These are phyloP conservation scores for Claviceps fusiformis DNA, from an alignment of 2,329 filamentous ascomycete species.

Conservation along the genomic window DNA sequence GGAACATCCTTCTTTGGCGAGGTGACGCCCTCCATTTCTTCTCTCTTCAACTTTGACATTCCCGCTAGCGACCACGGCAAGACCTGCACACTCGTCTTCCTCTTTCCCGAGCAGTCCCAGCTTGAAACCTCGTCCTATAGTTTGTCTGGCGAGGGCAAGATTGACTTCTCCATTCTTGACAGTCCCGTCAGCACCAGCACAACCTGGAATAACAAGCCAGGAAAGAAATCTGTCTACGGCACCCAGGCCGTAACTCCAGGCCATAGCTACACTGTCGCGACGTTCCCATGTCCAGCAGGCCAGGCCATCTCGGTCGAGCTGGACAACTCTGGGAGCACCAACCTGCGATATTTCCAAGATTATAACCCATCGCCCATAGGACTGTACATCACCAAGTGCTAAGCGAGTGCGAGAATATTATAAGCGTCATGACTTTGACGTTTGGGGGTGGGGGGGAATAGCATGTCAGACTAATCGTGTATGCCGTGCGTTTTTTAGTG, in stretches of 20 bases:
- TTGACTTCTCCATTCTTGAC: slow-evolving; percentile 38
- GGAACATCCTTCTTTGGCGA: slow-evolving; percentile 44
- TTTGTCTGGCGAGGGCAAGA: slow-evolving; percentile 31
- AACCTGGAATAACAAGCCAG: slow-evolving; percentile 37
- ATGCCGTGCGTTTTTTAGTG: background rate
- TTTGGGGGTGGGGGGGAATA: no score
- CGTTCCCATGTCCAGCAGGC: slow-evolving; percentile 40
- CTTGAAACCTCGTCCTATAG: slow-evolving; percentile 46
- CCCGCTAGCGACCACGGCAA: slow-evolving; percentile 37
- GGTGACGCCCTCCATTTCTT: slow-evolving; percentile 37
- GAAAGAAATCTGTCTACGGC: slow-evolving; percentile 28
- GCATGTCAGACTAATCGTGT: background rate
- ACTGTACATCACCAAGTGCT: slow-evolving; percentile 23
- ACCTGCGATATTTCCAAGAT: slow-evolving; percentile 50
- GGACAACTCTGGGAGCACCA: slow-evolving; percentile 30
- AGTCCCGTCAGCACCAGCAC: slow-evolving; percentile 32
- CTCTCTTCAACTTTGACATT: slow-evolving; percentile 59
- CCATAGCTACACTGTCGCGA: slow-evolving; percentile 37
- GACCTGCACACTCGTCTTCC: slow-evolving; percentile 50
- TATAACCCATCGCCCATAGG: slow-evolving; percentile 37
- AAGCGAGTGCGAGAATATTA: background rate
- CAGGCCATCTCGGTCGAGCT: slow-evolving; percentile 38
- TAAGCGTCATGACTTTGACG: background rate
- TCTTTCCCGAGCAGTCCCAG: slow-evolving; percentile 42
- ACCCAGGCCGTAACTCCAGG: slow-evolving; percentile 34